Percentiles rank a stretch among this genome's conserved stretches.
Evolutionary conservation across 169 alveolate species (phyloP).

Genomic region (Neospora caninum): DNA sequence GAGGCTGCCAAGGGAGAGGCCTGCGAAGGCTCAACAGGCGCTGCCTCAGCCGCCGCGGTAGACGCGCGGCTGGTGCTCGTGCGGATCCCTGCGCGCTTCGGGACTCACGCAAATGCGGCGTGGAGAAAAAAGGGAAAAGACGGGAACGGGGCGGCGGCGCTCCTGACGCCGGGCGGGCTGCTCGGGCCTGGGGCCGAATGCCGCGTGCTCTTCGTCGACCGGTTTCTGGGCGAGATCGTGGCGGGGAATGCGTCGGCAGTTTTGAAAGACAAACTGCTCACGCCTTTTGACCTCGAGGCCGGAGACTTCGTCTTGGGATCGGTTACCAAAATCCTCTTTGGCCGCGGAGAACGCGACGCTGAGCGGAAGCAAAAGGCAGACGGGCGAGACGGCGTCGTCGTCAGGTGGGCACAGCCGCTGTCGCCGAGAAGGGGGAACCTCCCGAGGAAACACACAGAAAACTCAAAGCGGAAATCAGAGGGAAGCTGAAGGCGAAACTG

Average conservation of each 20-base stretch:
- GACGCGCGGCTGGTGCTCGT: neutral
- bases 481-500: no score
- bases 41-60: neutral
- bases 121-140: neutral
- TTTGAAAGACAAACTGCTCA: neutral
- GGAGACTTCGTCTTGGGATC: neutral
- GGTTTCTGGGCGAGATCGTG: slow-evolving; percentile 7
- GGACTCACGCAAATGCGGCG: neutral
- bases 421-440: no score
- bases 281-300: neutral
- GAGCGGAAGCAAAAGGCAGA: no score
- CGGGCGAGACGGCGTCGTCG: neutral
- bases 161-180: neutral
- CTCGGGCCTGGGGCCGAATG: neutral
- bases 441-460: no score
- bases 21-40: neutral
- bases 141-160: neutral
- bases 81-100: neutral
- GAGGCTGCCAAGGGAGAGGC: neutral
- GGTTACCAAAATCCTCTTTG: neutral
- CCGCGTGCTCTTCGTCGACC: slow-evolving; percentile 22
- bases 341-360: neutral
- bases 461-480: no score
- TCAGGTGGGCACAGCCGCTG: neutral
- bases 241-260: neutral